Evolutionary conservation across 129 eudicot genomes (phyloP), one percentile per base, ranked within the genome.

Genomic region (Tanacetum coccineum): DNA sequence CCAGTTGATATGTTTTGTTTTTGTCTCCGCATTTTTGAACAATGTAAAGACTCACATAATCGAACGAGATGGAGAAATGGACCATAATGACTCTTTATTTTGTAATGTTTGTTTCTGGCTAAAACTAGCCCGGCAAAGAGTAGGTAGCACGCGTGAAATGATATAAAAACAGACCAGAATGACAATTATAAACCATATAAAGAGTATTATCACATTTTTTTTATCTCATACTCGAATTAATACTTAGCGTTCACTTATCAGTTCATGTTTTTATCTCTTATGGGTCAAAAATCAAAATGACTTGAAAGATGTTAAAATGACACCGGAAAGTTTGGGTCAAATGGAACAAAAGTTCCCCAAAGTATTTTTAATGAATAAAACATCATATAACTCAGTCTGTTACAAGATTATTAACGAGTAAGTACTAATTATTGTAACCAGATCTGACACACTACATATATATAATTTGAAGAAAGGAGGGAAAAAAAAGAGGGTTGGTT

Each of bases 81-180:
- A 18, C 36, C 53, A 44, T 18, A 21, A 17, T 12, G 36, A 9
- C 39, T 6, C 28, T 21, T 2, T 50, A n/a, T n/a, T 26, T 66
- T 66, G 70, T 66, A 25, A 50, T 48, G 58, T 49, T 49, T 49
- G 46, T 66, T 26, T 3, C 45, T 17, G 46, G 59, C 59, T 25
- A 49, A 49, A 49, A 48, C n/a, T 48, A 66, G 50, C 26, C 47
- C 49, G 46, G 53, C 56, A 64, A 22, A 14, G 6, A 45, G 21
- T 21, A 19, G 50, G 28, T 17, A 15, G 50, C 1, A 62, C 26
- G 9, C 6, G 50, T 62, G 50, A 62, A 32, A n/a, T 17, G 69
- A 64, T 40, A 64, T 46, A 18, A 47, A 46, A 13, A 47, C 9
- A 22, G 42, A 32, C 39, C 39, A 66, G 58, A 48, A 9, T 48